These are phyloP conservation scores for Bipolaris cookei DNA, from an alignment of 2,329 filamentous ascomycete species.

Conservation along the genomic window DNA sequence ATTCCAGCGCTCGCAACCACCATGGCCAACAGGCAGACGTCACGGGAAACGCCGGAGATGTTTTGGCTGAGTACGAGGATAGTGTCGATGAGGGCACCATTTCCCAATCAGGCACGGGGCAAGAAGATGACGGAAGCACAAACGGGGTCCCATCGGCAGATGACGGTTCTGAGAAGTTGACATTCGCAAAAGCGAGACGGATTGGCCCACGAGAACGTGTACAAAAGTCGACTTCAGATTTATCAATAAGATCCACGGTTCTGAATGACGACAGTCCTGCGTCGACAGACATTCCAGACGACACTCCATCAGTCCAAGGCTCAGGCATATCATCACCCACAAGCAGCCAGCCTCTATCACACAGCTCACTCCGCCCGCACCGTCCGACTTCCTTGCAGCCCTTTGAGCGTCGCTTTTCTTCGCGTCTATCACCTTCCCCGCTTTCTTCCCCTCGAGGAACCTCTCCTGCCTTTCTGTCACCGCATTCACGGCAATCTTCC, in stretches of 20 bases:
- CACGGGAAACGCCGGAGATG: conserved; percentile 43
- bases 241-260: conserved; percentile 21
- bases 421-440: conserved; percentile 72
- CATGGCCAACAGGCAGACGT: conserved; percentile 40
- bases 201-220: conserved; percentile 23
- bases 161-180: conserved; percentile 36
- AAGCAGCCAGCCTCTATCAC: conserved; percentile 74
- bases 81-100: conserved; percentile 9
- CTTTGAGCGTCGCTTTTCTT: conserved; percentile 94
- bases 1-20: conserved; percentile 63
- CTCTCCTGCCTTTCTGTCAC: conserved; percentile 78
- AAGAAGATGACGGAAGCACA: conserved; percentile 29
- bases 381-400: conserved; percentile 85
- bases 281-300: conserved; percentile 78
- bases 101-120: conserved; percentile 17
- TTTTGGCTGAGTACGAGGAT: background rate
- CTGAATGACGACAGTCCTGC: conserved; percentile 65
- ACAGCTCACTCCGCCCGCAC: conserved; percentile 72
- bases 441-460: conserved; percentile 64
- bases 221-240: conserved; percentile 31
- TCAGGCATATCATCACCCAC: conserved; percentile 67
- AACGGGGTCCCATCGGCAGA: conserved; percentile 35
- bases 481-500: conserved; percentile 82
- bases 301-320: conserved; percentile 79
- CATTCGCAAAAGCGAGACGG: conserved; percentile 41